phyloP scores from a whole-genome alignment of 2,329 filamentous ascomycete genomes.

The Parasarocladium wereldwijsianum region DNA sequence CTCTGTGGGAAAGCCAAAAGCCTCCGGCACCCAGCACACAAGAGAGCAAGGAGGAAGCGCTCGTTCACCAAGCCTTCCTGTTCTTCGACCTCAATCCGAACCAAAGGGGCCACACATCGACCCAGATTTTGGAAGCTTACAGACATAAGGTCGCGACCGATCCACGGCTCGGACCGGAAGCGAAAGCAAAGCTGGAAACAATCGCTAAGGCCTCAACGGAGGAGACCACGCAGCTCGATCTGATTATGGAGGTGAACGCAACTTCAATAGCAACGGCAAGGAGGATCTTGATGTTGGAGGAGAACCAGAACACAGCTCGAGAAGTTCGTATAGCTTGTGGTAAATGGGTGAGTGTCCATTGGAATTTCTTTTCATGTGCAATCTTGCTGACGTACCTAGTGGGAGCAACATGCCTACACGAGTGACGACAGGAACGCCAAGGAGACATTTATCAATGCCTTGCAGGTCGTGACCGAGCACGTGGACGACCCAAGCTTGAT shows the following conservation, averaged over 20 bases:
- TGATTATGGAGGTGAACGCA: constrained; percentile 17
- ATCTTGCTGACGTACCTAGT: not conserved
- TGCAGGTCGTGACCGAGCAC: constrained; percentile 20
- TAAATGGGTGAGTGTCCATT: too few species aligned
- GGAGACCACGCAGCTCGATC: constrained; percentile 17
- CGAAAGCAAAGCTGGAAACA: constrained; percentile 18
- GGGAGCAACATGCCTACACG: too few species aligned
- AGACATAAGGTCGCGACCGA: constrained; percentile 16
- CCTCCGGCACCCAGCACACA: not conserved
- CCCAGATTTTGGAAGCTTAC: constrained; percentile 19
- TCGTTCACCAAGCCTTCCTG: constrained; percentile 17
- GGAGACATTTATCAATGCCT: constrained; percentile 14
- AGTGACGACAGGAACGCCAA: not conserved
- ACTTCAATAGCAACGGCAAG: constrained; percentile 1
- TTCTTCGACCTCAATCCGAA: constrained; percentile 20
- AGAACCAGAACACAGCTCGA: too few species aligned
- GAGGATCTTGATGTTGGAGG: too few species aligned
- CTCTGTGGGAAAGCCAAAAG: constrained; percentile 22
- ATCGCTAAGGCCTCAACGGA: constrained; percentile 19
- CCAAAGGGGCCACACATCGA: too few species aligned
- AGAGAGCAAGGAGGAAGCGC: constrained; percentile 15
- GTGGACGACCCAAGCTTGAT: constrained; percentile 14
- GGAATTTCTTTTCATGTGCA: too few species aligned
- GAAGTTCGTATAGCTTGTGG: too few species aligned
- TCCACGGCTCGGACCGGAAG: constrained; percentile 16